These are phyloP conservation scores for Tylopilus intermedius DNA, from an alignment of 768 basidiomycete genomes.

Conservation along the genomic window DNA sequence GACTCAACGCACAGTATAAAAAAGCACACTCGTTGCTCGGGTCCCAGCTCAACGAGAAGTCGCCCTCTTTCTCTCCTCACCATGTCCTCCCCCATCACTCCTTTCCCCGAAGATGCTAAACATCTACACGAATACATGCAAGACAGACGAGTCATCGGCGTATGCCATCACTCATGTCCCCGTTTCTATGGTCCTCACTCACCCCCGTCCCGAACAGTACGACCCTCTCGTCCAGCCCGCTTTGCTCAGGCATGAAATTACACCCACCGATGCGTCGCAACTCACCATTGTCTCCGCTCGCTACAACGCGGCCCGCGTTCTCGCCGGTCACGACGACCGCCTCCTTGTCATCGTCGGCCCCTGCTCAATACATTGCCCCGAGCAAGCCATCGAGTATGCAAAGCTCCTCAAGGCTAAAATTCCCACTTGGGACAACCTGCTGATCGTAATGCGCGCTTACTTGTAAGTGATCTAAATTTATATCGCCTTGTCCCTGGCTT, in stretches of 20 bases:
- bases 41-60: not conserved
- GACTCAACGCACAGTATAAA: slow-evolving; percentile 26
- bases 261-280: slow-evolving; percentile 57
- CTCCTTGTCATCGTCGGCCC: slow-evolving; percentile 91
- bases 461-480: slow-evolving; percentile 58
- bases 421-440: slow-evolving; percentile 64
- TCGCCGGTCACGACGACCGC: slow-evolving; percentile 81
- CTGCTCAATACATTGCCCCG: slow-evolving; percentile 88
- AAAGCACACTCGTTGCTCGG: slow-evolving; percentile 1
- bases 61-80: not conserved
- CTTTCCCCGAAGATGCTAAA: slow-evolving; percentile 59
- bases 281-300: slow-evolving; percentile 78
- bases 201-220: slow-evolving; percentile 48
- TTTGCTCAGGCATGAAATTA: slow-evolving; percentile 82
- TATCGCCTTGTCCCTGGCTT: slow-evolving; percentile 21
- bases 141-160: slow-evolving; percentile 76
- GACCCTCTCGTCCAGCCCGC: slow-evolving; percentile 95
- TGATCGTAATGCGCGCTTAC: slow-evolving; percentile 95
- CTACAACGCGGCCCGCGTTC: slow-evolving; percentile 69
- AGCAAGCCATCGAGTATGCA: slow-evolving; percentile 82
- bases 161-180: slow-evolving; percentile 32
- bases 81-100: slow-evolving; percentile 41
- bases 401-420: slow-evolving; percentile 64
- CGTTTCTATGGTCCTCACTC: not conserved
- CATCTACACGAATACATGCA: slow-evolving; percentile 71